These are phyloP conservation scores for Euphorbia celastroides DNA, from an alignment of 441 rosid genomes.

Conservation along the genomic window DNA sequence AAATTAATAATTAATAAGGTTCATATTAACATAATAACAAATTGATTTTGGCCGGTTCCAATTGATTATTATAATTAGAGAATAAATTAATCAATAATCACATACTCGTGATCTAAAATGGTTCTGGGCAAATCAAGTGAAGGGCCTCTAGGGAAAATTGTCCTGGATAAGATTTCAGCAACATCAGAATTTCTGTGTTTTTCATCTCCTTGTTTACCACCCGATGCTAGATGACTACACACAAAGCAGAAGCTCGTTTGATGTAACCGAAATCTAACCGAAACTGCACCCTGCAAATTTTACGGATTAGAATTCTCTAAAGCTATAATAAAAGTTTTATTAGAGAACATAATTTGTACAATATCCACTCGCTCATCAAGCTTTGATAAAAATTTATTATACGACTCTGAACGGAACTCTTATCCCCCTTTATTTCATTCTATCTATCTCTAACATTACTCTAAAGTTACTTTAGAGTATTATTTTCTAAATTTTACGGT, in stretches of 20 bases:
- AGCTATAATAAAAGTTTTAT: no score
- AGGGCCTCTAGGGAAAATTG: conserved; percentile 61
- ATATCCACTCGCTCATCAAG: no score
- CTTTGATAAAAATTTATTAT: no score
- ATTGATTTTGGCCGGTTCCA: conserved; percentile 21
- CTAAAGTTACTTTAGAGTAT: no score
- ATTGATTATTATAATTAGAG: no score
- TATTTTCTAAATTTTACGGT: no score
- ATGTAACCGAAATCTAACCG: conserved; percentile 62
- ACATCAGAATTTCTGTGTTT: conserved; percentile 63
- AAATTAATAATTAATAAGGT: conserved; percentile 13
- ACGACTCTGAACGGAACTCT: no score
- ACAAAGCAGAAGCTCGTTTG: conserved; percentile 93
- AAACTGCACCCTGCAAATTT: conserved; percentile 68
- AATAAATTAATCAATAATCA: no score
- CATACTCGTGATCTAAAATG: conserved; percentile 86
- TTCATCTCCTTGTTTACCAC: conserved; percentile 75
- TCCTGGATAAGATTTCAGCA: conserved; percentile 53
- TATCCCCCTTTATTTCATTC: no score
- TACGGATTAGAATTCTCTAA: neutral
- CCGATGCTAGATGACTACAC: conserved; percentile 90
- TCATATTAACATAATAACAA: conserved; percentile 2
- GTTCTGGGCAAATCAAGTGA: conserved; percentile 55
- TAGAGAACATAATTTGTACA: no score
- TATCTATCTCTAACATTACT: no score